Percentiles rank a stretch among this genome's conserved stretches.
Conservation (phyloP, 2,329 filamentous ascomycete genomes). For the Nothomitra cinnamomea region DNA sequence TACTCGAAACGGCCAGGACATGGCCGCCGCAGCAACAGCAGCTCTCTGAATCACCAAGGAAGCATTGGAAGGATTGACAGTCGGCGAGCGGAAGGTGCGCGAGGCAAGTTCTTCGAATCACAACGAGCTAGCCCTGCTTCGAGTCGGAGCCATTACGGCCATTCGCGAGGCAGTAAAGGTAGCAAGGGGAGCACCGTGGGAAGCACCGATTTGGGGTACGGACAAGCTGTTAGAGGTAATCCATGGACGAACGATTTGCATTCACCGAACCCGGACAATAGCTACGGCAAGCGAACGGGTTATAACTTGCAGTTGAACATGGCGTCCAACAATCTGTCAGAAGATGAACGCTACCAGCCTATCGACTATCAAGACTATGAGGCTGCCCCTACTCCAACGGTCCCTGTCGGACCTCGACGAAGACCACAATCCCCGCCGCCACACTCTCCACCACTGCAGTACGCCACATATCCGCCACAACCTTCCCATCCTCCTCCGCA, state of each 20-base stretch:
- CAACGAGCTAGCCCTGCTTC: not conserved
- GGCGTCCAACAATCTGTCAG: slow-evolving; percentile 1
- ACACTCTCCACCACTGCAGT: not conserved
- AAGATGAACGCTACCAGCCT: slow-evolving; percentile 25
- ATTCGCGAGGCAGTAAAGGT: slow-evolving; percentile 37
- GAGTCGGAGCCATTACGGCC: slow-evolving; percentile 14
- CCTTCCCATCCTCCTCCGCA: slow-evolving; percentile 1
- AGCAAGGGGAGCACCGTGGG: slow-evolving; percentile 57
- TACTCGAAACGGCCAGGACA: slow-evolving; percentile 26
- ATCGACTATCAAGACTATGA: slow-evolving; percentile 43
- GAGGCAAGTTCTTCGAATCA: not conserved
- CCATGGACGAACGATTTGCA: slow-evolving; percentile 31
- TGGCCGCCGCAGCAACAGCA: slow-evolving; percentile 62
- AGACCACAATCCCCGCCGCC: slow-evolving; percentile 14
- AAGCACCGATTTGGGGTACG: slow-evolving; percentile 48
- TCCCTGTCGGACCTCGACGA: slow-evolving; percentile 62
- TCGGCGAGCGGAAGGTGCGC: not conserved
- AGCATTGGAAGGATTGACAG: slow-evolving; percentile 43
- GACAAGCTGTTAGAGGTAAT: slow-evolving; percentile 39
- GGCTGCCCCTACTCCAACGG: slow-evolving; percentile 69
- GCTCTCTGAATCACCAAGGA: slow-evolving; percentile 46
- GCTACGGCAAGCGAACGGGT: not conserved
- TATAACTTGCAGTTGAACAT: not conserved
- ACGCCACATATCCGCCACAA: not conserved
- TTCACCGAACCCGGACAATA: not conserved